A percentile compares a stretch with the other conserved stretches of the same genome.
Evolutionary conservation across 441 rosid species (phyloP).

Genomic region (Populus hybrid): DNA sequence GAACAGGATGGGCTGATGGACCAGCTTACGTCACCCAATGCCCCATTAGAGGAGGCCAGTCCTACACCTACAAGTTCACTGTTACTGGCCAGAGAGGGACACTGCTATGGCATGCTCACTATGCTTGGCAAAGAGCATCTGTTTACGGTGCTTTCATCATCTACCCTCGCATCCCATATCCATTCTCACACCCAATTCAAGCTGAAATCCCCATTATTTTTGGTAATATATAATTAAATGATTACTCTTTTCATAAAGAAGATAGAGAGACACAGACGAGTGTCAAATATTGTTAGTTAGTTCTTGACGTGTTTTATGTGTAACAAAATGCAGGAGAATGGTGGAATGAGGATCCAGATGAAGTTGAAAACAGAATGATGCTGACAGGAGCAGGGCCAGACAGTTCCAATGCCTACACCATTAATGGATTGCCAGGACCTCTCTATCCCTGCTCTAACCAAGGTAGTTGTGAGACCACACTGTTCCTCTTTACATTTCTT

Average conservation of each 20-base stretch:
- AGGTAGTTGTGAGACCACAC: constrained; percentile 27
- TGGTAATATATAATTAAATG: constrained; percentile 27
- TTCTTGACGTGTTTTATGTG: neutral
- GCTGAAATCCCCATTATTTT: constrained; percentile 58
- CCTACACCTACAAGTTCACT: constrained; percentile 53
- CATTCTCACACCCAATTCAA: constrained; percentile 39
- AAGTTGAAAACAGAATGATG: constrained; percentile 44
- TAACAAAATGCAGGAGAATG: constrained; percentile 43
- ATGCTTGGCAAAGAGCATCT: constrained; percentile 70
- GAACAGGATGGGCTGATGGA: constrained; percentile 74
- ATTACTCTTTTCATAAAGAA: neutral
- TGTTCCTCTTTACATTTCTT: neutral
- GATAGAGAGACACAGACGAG: neutral
- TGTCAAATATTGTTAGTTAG: neutral
- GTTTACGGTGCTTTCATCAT: constrained; percentile 64
- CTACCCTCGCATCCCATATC: constrained; percentile 51
- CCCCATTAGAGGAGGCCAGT: constrained; percentile 48
- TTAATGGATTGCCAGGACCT: constrained; percentile 69
- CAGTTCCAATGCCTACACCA: constrained; percentile 50
- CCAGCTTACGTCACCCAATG: constrained; percentile 69
- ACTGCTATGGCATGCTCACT: constrained; percentile 61
- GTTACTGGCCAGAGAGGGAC: constrained; percentile 62
- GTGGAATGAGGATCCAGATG: constrained; percentile 60
- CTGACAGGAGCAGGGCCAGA: constrained; percentile 41
- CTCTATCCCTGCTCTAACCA: constrained; percentile 54